Conservation (phyloP, 2,329 filamentous ascomycete species). For the Penicillium sp. region DNA sequence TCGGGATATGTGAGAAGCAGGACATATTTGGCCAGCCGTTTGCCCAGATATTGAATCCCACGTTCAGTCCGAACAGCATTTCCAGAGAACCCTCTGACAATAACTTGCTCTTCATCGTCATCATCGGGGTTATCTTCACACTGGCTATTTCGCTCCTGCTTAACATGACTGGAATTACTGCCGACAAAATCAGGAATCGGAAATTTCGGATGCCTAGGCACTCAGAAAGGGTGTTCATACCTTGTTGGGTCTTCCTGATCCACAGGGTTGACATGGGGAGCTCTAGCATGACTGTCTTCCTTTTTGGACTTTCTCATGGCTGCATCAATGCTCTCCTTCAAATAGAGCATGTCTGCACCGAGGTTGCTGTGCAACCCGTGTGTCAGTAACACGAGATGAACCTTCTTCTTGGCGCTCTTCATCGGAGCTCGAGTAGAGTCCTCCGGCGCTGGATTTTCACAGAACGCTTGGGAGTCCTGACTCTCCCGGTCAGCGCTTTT, state of each 20-base stretch:
- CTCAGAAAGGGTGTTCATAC: neutral
- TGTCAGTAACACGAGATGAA: conserved; percentile 85
- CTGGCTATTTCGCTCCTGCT: neutral
- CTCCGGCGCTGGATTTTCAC: conserved; percentile 2
- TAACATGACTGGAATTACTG: neutral
- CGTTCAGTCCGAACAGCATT: conserved; percentile 87
- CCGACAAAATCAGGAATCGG: neutral
- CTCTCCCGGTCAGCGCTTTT: conserved; percentile 24
- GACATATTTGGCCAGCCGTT: conserved; percentile 83
- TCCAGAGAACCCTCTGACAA: conserved; percentile 80
- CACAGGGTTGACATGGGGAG: neutral
- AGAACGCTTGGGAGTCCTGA: conserved; percentile 16
- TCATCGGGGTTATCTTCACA: conserved; percentile 25
- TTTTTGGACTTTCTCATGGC: conserved; percentile 60
- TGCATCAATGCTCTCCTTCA: conserved; percentile 94
- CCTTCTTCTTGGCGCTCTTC: conserved; percentile 33
- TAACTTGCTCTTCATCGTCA: conserved; percentile 60
- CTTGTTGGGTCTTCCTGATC: neutral
- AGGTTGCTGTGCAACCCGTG: conserved; percentile 94
- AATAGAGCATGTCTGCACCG: conserved; percentile 87
- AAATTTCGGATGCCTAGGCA: neutral
- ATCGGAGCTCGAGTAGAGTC: conserved; percentile 7
- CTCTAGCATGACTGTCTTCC: conserved; percentile 53
- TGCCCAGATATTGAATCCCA: conserved; percentile 94
- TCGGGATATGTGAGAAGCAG: conserved; percentile 86